phyloP scores from a whole-genome alignment of 345 rosid species.

The Odontarrhena argentea region DNA sequence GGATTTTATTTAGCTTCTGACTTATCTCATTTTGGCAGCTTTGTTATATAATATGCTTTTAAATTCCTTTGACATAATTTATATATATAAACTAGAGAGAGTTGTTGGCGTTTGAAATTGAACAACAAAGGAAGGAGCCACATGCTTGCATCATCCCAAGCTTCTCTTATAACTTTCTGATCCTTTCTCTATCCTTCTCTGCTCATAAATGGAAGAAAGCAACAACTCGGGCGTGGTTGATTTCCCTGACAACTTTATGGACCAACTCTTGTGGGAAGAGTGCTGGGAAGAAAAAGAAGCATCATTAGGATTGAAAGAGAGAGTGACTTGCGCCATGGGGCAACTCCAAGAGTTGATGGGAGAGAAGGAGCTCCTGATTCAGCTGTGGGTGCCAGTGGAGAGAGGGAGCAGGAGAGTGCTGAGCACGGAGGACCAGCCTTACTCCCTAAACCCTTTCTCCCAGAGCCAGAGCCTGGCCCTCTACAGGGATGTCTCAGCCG shows the following conservation, averaged over 20 bases:
- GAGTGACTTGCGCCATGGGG: conserved; percentile 54
- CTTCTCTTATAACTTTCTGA: neutral
- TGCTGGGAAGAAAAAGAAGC: conserved; percentile 22
- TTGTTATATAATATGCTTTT: neutral
- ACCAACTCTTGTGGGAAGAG: conserved; percentile 33
- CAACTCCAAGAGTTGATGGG: conserved; percentile 58
- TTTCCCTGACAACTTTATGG: conserved; percentile 35
- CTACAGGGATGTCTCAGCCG: conserved; percentile 60
- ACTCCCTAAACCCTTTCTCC: conserved; percentile 47
- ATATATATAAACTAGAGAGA: conserved; percentile 3
- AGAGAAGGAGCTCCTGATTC: conserved; percentile 64
- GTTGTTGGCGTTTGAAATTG: conserved; percentile 37
- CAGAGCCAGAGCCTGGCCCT: conserved; percentile 54
- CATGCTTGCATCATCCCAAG: conserved; percentile 31
- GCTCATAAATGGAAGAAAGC: conserved; percentile 36
- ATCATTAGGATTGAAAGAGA: conserved; percentile 49
- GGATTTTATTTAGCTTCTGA: conserved; percentile 36
- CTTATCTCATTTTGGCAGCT: conserved; percentile 38
- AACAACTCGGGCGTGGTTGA: conserved; percentile 29
- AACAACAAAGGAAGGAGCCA: conserved; percentile 27
- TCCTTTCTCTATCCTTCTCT: neutral
- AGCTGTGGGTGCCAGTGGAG: conserved; percentile 77
- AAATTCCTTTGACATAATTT: neutral
- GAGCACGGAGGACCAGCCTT: conserved; percentile 76
- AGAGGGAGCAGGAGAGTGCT: conserved; percentile 59